Evolutionary conservation across 108 stramenopile genomes (phyloP), one percentile per base, ranked within the genome.

Genomic region (Chaetoceros tenuissimus): DNA sequence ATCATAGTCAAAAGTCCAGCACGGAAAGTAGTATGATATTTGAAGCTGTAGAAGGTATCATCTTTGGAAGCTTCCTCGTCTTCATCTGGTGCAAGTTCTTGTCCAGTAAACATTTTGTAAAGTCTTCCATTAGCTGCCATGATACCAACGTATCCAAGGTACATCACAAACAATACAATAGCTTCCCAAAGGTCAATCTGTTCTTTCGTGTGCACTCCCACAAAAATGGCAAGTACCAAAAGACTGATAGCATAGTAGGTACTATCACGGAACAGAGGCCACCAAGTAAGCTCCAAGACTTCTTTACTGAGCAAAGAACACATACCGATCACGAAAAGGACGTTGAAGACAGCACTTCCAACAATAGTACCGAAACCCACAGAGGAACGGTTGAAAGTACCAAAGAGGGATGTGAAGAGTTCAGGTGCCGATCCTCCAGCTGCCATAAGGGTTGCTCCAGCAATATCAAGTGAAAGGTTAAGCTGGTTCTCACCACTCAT

Each of bases 341-440:
- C 81, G 63, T 93, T 93, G 66, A 93, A 93, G 47, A 82, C 79
- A 20, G 87, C 92, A 3, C 71, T 74, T 8, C 92, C 92, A 8
- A 93, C 83, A 61, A 93, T 93, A 24, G 92, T 93, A 48, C 92
- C 92, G 55, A 93, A 82, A n/a, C 92, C 92, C 46, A 88, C 73
- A 31, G 74, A 77, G 29, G 70, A 71, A 58, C 80, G 63, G 5
- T 57, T 46, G 61, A 87, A 87, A 28, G 84, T 84, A 46, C 84
- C 84, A 48, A 93, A 81, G 56, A 89, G 66, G 20, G 69, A 63
- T 7, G 87, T 86, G 48, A 84, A 82, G 5, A 93, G 64, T 69
- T 93, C 92, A 24, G 92, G 92, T 2, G 87, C 85, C 2, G 77
- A 79, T 28, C 72, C 72, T 28, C 87, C 87, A 40, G 87, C 83